Evolutionary conservation across 371 early-diverging fungal genomes (phyloP).

Genomic region (Actinomucor elegans): DNA sequence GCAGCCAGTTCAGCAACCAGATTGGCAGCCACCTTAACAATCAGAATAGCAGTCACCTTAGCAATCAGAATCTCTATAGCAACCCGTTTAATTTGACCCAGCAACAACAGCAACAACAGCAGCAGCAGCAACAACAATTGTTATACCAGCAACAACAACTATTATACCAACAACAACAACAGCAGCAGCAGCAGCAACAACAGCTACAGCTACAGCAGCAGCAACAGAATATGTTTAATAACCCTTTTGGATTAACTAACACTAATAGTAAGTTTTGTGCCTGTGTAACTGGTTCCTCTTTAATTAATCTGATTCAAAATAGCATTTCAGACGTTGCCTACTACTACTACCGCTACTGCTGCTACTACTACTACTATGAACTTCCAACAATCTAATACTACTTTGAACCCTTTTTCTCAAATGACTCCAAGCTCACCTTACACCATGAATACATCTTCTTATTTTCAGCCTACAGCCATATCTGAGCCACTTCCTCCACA

Average conservation of each 20-base stretch:
- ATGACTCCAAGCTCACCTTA: constrained; percentile 13
- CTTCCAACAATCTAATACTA: background rate
- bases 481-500: background rate
- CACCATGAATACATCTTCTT: background rate
- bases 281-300: no score
- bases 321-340: no score
- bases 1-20: no score
- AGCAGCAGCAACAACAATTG: background rate
- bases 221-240: background rate
- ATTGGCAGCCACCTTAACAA: no score
- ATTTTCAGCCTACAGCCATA: constrained; percentile 1
- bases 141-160: constrained; percentile 9
- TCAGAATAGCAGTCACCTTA: no score
- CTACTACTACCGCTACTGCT: background rate
- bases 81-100: background rate
- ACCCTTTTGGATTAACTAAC: constrained; percentile 1
- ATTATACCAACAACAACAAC: constrained; percentile 23
- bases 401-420: constrained; percentile 22
- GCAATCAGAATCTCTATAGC: background rate
- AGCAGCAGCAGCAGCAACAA: constrained; percentile 12
- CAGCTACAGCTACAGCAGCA: constrained; percentile 8
- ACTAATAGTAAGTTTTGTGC: no score
- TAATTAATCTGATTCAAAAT: no score
- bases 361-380: background rate
- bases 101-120: constrained; percentile 4